Evolutionary conservation across 768 basidiomycete species (phyloP).

Genomic region (Tulasnella sp.): DNA sequence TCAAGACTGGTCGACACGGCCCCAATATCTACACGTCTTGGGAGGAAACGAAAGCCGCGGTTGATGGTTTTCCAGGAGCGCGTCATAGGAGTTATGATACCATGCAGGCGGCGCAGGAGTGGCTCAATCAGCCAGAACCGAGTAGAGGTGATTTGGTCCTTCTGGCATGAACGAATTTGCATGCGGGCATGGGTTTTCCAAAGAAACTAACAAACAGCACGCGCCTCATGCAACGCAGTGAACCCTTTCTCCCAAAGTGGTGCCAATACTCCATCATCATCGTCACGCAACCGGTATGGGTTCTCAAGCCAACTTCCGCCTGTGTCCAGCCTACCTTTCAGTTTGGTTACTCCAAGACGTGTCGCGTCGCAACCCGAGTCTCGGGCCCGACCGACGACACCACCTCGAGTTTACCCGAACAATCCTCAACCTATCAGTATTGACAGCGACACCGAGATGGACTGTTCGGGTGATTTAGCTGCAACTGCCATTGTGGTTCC

Average conservation of each 20-base stretch:
- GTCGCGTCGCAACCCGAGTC: neutral
- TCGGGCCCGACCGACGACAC: neutral
- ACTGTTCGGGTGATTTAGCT: neutral
- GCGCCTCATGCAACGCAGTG: neutral
- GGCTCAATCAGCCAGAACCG: constrained; percentile 1
- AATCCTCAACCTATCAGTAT: neutral
- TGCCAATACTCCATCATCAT: neutral
- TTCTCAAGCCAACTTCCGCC: neutral
- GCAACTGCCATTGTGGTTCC: neutral
- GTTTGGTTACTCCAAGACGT: neutral
- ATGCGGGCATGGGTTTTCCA: neutral
- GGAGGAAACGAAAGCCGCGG: neutral
- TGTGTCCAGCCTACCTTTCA: neutral
- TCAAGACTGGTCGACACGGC: neutral
- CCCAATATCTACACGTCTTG: constrained; percentile 17
- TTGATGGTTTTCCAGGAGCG: constrained; percentile 14
- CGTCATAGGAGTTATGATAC: constrained; percentile 13
- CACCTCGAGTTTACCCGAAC: neutral
- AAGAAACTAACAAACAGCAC: neutral
- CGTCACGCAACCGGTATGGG: neutral
- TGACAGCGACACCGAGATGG: neutral
- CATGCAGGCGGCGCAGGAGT: constrained; percentile 5
- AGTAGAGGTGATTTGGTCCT: neutral
- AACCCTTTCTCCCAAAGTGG: neutral
- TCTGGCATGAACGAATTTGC: neutral